Percentiles rank a stretch among this genome's conserved stretches.
Evolutionary conservation across 805 yeast genomes (phyloP).

Genomic region (Nakazawaea siamensis): DNA sequence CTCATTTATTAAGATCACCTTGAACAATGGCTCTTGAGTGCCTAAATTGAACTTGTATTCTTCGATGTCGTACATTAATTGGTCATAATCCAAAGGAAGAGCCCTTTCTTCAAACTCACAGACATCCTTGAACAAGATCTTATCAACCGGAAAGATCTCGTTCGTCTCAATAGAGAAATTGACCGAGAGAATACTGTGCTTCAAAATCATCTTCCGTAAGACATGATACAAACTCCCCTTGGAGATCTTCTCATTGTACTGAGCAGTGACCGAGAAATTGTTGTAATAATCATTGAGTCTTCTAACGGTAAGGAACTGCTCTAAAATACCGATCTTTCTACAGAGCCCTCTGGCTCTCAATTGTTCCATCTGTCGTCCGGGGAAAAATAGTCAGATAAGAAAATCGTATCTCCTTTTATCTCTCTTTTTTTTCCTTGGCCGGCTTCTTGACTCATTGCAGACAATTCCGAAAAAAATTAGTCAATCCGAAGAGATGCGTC

Average conservation of each 20-base stretch:
- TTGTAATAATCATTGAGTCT: conserved; percentile 5
- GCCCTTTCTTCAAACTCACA: conserved; percentile 1
- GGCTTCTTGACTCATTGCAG: too few species aligned
- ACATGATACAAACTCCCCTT: not conserved
- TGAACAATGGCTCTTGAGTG: conserved; percentile 3
- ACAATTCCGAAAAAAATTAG: too few species aligned
- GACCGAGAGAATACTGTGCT: conserved; percentile 1
- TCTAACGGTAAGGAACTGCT: conserved; percentile 5
- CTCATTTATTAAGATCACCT: conserved; percentile 2
- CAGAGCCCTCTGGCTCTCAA: conserved; percentile 1
- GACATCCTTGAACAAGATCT: conserved; percentile 3
- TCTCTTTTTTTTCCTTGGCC: too few species aligned
- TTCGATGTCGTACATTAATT: conserved; percentile 4
- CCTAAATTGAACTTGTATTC: conserved; percentile 3
- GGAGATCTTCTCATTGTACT: conserved; percentile 4
- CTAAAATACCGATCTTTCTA: conserved; percentile 3
- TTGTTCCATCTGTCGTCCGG: too few species aligned
- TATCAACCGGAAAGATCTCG: conserved; percentile 1
- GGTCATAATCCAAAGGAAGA: not conserved
- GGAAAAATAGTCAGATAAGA: too few species aligned
- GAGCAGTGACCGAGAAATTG: conserved; percentile 4
- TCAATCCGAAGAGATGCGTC: too few species aligned
- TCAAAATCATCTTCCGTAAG: conserved; percentile 6
- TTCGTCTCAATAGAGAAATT: conserved; percentile 5
- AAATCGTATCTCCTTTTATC: too few species aligned